phyloP scores from a whole-genome alignment of 345 rosid species.

The Iberis pinnata region DNA sequence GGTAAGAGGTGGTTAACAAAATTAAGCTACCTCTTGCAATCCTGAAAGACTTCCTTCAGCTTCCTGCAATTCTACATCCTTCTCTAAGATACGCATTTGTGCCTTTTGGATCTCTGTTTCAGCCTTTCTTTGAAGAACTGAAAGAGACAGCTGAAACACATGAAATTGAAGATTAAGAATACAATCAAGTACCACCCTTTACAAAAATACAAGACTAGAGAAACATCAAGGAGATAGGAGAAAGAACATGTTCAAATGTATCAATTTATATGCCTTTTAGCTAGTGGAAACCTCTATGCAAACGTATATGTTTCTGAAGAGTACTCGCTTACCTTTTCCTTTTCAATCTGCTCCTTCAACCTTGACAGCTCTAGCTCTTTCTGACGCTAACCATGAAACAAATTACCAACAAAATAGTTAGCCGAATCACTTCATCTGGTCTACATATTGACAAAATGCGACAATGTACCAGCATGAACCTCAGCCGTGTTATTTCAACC shows the following conservation, averaged over 20 bases:
- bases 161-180: conserved; percentile 10
- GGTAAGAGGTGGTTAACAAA: background rate
- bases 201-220: conserved; percentile 3
- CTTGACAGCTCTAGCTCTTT: conserved; percentile 74
- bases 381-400: conserved; percentile 47
- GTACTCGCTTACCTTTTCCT: conserved; percentile 58
- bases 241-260: background rate
- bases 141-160: conserved; percentile 47
- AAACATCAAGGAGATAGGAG: conserved; percentile 1
- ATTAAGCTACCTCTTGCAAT: conserved; percentile 56
- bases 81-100: conserved; percentile 55
- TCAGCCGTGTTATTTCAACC: conserved; percentile 56
- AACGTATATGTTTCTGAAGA: conserved; percentile 1
- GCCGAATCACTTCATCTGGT: conserved; percentile 8
- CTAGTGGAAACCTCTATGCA: background rate
- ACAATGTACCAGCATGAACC: conserved; percentile 69
- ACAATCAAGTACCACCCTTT: background rate
- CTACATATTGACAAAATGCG: conserved; percentile 13
- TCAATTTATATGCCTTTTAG: conserved; percentile 2
- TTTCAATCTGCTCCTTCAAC: conserved; percentile 75
- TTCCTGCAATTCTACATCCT: conserved; percentile 65
- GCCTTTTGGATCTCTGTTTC: conserved; percentile 70
- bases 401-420: background rate
- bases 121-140: conserved; percentile 59
- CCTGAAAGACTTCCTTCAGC: conserved; percentile 81